Base-by-base conservation (phyloP, 352 stramenopile genomes). In the Phytopythium litorale region DNA sequence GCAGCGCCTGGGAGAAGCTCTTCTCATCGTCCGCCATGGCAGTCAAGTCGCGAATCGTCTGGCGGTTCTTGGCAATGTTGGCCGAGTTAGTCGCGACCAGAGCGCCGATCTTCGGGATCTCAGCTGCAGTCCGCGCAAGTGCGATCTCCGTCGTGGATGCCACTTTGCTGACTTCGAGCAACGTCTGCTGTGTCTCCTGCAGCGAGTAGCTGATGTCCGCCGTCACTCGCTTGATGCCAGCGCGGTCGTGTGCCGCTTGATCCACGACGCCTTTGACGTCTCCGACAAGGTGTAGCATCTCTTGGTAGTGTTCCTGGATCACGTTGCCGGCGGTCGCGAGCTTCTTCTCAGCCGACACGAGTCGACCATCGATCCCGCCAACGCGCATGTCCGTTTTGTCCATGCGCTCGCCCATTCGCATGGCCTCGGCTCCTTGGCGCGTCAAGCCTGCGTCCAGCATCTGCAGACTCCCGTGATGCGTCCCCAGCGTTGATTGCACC, bases 31-130 rank as follows among this genome's bases (percentile, higher is more conserved):
- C 58, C 1, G 84, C 54, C 52, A 70, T 63, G 0, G 59, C 43
- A 1, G 46, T 73, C 6, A 86, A 40, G 42, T 86, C 75, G 0
- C 62, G 66, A 18, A 88, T 61, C 13, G 53, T 67, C 43, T 87
- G 75, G 0, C 71, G 70, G 32, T 69, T 79, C 60, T 78, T 83
- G 23, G 73, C 66, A n/a, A 86, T 72, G 8, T 76, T 81, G 12
- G 66, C 67, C 0, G 62, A 64, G 51, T 74, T 81, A 1, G 69
- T 84, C 0, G 62, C 64, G 25, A 76, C 67, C 0, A 83, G 66
- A 11, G 64, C 63, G 25, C 84, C 70, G 7, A 88, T 58, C 51
- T 88, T 88, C 9, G 72, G 69, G 21, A 90, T 67, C 60, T 90
- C 81, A 1, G 73, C 64, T 0, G 71, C 72, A 1, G 78, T 78